Evolutionary conservation across 805 yeast species (phyloP).

Genomic region (Sugiyamaella marilandica): DNA sequence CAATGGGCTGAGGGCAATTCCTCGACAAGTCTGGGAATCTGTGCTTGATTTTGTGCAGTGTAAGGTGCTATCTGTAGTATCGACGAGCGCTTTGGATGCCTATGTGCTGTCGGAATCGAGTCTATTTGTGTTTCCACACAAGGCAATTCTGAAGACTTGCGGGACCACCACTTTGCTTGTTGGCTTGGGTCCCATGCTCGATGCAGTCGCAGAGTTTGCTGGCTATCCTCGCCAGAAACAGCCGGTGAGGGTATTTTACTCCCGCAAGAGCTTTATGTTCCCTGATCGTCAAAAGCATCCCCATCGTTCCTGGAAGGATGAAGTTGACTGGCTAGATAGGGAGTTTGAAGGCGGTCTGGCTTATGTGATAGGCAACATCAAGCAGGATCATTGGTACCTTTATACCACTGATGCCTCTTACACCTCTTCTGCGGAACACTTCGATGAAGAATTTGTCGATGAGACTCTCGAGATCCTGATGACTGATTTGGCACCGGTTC

Average conservation of each 20-base stretch:
- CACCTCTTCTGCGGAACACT: background rate
- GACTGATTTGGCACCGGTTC: constrained; percentile 68
- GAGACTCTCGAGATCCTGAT: constrained; percentile 85
- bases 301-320: constrained; percentile 81
- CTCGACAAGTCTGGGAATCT: constrained; percentile 61
- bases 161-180: constrained; percentile 90
- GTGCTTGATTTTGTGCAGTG: constrained; percentile 81
- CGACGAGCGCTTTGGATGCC: constrained; percentile 65
- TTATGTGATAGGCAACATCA: constrained; percentile 74
- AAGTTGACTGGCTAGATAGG: constrained; percentile 62
- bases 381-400: constrained; percentile 87
- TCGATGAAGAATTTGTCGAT: constrained; percentile 34
- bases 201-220: constrained; percentile 40
- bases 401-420: constrained; percentile 53
- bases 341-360: constrained; percentile 59
- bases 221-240: constrained; percentile 36
- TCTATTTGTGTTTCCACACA: constrained; percentile 81
- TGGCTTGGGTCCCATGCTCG: constrained; percentile 64
- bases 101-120: constrained; percentile 86
- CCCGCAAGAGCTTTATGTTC: constrained; percentile 88
- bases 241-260: constrained; percentile 74
- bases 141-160: constrained; percentile 84
- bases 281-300: constrained; percentile 78
- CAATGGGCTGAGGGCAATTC: constrained; percentile 54
- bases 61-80: constrained; percentile 76